These are phyloP conservation scores for Hyaloscypha bicolor DNA, from an alignment of 495 filamentous ascomycete genomes.

Conservation along the genomic window DNA sequence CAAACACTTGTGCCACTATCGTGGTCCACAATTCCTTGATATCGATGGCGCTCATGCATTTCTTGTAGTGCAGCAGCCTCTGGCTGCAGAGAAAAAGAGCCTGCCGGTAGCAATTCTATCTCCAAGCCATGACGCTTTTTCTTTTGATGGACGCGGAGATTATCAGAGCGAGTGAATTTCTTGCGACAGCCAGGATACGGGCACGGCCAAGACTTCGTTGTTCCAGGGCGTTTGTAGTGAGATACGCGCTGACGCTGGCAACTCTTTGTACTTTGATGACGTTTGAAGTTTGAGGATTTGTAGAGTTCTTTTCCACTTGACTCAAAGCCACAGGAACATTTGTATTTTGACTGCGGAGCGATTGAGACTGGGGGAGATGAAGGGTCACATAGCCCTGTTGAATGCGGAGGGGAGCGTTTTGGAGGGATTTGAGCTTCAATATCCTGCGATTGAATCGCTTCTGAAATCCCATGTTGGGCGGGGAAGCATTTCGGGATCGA, in stretches of 20 bases:
- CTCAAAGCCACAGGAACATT: not conserved
- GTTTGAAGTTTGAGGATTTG: slow-evolving; percentile 7
- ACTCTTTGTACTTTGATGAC: not conserved
- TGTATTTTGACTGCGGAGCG: not conserved
- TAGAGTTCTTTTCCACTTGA: not conserved
- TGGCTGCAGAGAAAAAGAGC: not conserved
- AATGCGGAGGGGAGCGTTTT: no score
- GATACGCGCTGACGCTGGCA: not conserved
- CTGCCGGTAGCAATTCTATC: not conserved
- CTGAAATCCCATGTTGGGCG: no score
- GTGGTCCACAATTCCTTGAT: not conserved
- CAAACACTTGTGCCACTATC: not conserved
- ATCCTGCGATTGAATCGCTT: no score
- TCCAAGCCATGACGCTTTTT: not conserved
- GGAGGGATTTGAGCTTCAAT: no score
- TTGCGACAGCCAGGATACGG: not conserved
- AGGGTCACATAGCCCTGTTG: not conserved
- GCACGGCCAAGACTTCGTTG: not conserved
- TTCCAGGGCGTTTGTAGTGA: not conserved
- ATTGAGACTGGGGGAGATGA: not conserved
- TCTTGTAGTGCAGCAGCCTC: not conserved
- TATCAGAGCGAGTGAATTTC: slow-evolving; percentile 2
- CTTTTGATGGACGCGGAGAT: slow-evolving; percentile 3
- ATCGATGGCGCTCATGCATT: not conserved
- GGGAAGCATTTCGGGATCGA: no score